Base-by-base conservation (phyloP, 805 yeast genomes). In the Teunomyces atbi region DNA sequence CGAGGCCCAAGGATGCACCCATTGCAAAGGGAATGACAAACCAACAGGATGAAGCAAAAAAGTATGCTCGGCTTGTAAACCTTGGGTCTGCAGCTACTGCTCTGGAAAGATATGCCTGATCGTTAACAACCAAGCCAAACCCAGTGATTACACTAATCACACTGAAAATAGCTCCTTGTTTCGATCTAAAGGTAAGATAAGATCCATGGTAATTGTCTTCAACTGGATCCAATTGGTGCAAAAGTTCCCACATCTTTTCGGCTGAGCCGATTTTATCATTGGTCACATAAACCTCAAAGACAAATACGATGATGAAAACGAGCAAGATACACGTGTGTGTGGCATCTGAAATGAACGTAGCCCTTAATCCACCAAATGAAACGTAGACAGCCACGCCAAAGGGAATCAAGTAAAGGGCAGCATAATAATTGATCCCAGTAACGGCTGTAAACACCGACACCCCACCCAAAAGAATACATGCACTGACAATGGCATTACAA, bases 1-100 rank as follows among this genome's bases (percentile, higher is more conserved):
- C 75, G 45, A 73, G 56, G 5, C 77, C 78, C 50, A 56, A 52
- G 5, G 70, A 48, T 30, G 54, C 46, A 7, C 64, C 63, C 50
- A 61, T 52, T 3, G 61, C 54, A 45, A 56, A 54, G 11, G 65
- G 65, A 43, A 59, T 58, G 18, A 60, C 51, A 51, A 58, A 59
- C 65, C 65, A 60, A 46, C 59, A 54, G 19, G 54, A 44, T 2
- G 57, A 55, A 5, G 62, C 65, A 48, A 56, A 49, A 33, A 59
- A 54, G 47, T 60, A 59, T n/a, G 60, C 64, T 7, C 51, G 35
- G 27, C 56, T 55, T 10, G 61, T 58, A 28, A 45, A 51, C 23
- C 46, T 48, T 10, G 63, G 49, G 28, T 57, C 62, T 11, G 61
- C 50, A 13, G 64, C 63, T 38, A 61, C 56, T 2, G 64, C 63